Evolutionary conservation across 129 eudicot species (phyloP), one percentile per base, ranked within the genome.

Genomic region (Heracleum sosnowskyi): DNA sequence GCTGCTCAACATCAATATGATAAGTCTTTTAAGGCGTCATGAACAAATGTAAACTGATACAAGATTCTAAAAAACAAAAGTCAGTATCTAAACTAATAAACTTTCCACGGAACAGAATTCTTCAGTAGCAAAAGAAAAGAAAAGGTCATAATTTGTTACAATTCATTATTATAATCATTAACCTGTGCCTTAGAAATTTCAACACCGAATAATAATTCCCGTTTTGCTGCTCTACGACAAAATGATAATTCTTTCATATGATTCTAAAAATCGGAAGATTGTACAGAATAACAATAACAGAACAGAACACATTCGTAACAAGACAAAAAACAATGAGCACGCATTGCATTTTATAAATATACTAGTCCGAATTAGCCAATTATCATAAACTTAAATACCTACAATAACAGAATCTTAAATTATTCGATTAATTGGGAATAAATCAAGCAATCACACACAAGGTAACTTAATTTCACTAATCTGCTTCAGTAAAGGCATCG

Each of bases 381-480:
- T 24, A 28, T 63, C 36, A 28, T 2, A 29, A 64, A 39, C 22
- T 64, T 13, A 1, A 26, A 73, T 45, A 73, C 16, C 7, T 73
- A n/a, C 15, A 13, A 26, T 8, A 7, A 41, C 36, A 73, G 7
- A 72, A 72, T 4, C 33, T 1, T 41, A 12, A 42, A n/a, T 12
- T 5, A 42, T 39, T 42, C 0, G 13, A 11, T 12, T 12, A 39
- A 80, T 77, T 13, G 35, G 31, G 15, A 81, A 81, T 83, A 73
- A 78, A 53, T 37, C 77, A 81, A 81, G 26, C n/a, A 42, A 4
- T 4, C 42, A 22, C 46, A 12, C n/a, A n/a, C n/a, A n/a, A n/a
- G n/a, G n/a, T 0, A 73, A 73, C 36, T 42, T 5, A 26, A 24
- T 37, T 37, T 37, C 76, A 73, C n/a, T 7, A 44, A 41, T 42